Evolutionary conservation across 257 asterid species (phyloP), one percentile per base, ranked within the genome.

Genomic region (Solanum stenotomum): DNA sequence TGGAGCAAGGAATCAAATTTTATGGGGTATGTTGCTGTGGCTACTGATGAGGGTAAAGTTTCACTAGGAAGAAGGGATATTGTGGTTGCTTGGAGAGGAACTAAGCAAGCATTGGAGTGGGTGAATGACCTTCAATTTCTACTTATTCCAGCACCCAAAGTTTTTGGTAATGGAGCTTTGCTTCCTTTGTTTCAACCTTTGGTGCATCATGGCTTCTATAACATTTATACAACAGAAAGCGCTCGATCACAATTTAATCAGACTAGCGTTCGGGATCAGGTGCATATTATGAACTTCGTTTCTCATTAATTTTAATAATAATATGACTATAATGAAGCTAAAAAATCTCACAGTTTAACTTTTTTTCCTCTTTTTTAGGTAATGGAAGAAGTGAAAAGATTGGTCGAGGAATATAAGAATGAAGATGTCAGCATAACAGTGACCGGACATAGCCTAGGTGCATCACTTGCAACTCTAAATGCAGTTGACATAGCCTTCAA

Each of bases 1-100:
- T 94, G 98, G 99, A 92, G 95, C 65, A 94, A 89, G 89, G 98
- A 95, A 65, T 95, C 98, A 4, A 96, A 96, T 67, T 96, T 98
- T 96, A 94, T 96, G 1, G 83, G 83, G 5, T 75, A 37, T 5
- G 4, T 75, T 75, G 52, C 31, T 75, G 52, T 75, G 83, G 83
- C 52, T 37, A 75, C 83, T 75, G 83, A 75, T 75, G 52, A 37
- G 52, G 83, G 83, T 5, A 75, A 75, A 37, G 83, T 37, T 75
- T 1, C 52, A 37, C 2, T 75, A 12, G 83, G 52, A 37, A 75
- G 42, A 23, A 72, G 77, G 25, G 79, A 72, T 29, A 33, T 72
- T 33, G 79, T 72, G 3, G 0, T 31, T 72, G 3, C 5, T 33
- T 16, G 79, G 44, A 16, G 44, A 72, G 79, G 79, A 33, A 72